These are phyloP conservation scores for Sporothrix dimorphospora DNA, from an alignment of 2,329 filamentous ascomycete species.

Conservation along the genomic window DNA sequence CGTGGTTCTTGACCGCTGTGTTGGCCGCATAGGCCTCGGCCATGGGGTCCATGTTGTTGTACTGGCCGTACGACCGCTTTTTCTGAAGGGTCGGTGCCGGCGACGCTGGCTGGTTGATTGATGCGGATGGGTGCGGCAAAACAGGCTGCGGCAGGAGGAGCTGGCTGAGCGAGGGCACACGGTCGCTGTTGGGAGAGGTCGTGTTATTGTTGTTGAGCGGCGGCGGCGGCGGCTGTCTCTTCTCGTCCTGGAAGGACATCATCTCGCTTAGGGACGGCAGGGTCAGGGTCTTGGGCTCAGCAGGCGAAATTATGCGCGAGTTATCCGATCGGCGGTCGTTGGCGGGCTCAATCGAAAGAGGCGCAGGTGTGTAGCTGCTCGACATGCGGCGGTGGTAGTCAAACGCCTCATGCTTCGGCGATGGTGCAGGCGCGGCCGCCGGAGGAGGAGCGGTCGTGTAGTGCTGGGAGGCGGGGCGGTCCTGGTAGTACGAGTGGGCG, in stretches of 20 bases:
- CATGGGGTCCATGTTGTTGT: slow-evolving; percentile 30
- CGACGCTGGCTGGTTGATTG: background rate
- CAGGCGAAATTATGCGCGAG: slow-evolving; percentile 19
- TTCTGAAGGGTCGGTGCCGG: slow-evolving; percentile 21
- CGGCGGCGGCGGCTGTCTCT: slow-evolving; percentile 13
- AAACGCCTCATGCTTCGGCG: slow-evolving; percentile 31
- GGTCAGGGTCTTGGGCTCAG: slow-evolving; percentile 30
- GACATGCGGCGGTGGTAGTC: slow-evolving; percentile 32
- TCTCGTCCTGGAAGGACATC: slow-evolving; percentile 30
- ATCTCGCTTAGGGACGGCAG: slow-evolving; percentile 35
- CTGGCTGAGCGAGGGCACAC: slow-evolving; percentile 33
- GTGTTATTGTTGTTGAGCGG: slow-evolving; percentile 10
- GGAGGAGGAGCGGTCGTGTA: slow-evolving; percentile 36
- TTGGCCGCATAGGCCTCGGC: slow-evolving; percentile 24
- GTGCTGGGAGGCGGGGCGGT: slow-evolving; percentile 39
- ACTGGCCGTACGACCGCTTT: slow-evolving; percentile 34
- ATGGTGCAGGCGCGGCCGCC: slow-evolving; percentile 9
- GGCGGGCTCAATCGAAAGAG: slow-evolving; percentile 25
- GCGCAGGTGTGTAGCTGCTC: slow-evolving; percentile 26
- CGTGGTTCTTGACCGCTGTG: slow-evolving; percentile 33
- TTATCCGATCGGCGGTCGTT: slow-evolving; percentile 8
- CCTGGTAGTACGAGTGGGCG: slow-evolving; percentile 35
- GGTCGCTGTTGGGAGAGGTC: slow-evolving; percentile 28
- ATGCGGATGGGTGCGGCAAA: slow-evolving; percentile 1
- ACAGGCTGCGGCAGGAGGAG: slow-evolving; percentile 30